phyloP scores from a whole-genome alignment of 2,329 filamentous ascomycete genomes.

The Penicillium crustosum region DNA sequence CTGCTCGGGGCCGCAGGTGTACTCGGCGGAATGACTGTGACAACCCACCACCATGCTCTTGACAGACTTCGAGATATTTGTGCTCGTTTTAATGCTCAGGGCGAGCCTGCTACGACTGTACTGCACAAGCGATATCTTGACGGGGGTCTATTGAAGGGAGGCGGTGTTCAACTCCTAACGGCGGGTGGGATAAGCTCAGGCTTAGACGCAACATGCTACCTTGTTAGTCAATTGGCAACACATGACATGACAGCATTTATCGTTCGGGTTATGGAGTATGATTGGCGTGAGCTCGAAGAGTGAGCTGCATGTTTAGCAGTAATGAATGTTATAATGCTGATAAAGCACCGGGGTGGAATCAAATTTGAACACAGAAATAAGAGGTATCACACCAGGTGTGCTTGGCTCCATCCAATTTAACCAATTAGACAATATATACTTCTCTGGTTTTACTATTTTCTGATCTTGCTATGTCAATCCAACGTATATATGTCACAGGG shows the following conservation, averaged over 20 bases:
- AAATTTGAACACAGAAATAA: not conserved
- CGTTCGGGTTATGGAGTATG: conserved; percentile 73
- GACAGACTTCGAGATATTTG: conserved; percentile 26
- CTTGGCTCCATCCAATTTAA: no score
- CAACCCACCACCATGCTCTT: conserved; percentile 40
- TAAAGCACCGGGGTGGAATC: not conserved
- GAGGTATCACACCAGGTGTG: not conserved
- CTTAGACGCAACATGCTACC: conserved; percentile 79
- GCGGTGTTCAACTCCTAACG: conserved; percentile 71
- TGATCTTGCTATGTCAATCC: not conserved
- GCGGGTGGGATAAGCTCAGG: conserved; percentile 75
- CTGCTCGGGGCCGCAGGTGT: conserved; percentile 41
- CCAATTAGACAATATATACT: not conserved
- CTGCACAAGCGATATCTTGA: conserved; percentile 24
- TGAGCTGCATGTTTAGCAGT: not conserved
- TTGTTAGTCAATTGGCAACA: conserved; percentile 78
- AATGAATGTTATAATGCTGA: not conserved
- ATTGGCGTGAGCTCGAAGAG: conserved; percentile 57
- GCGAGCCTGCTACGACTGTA: conserved; percentile 10
- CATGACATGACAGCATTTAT: conserved; percentile 75
- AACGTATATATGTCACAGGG: not conserved
- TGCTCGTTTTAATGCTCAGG: conserved; percentile 9
- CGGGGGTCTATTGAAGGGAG: conserved; percentile 26
- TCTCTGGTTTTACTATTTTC: not conserved
- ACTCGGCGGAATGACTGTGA: conserved; percentile 35